Evolutionary conservation across 192 early-diverging fungal genomes (phyloP).

Genomic region (Coemansia sp.): DNA sequence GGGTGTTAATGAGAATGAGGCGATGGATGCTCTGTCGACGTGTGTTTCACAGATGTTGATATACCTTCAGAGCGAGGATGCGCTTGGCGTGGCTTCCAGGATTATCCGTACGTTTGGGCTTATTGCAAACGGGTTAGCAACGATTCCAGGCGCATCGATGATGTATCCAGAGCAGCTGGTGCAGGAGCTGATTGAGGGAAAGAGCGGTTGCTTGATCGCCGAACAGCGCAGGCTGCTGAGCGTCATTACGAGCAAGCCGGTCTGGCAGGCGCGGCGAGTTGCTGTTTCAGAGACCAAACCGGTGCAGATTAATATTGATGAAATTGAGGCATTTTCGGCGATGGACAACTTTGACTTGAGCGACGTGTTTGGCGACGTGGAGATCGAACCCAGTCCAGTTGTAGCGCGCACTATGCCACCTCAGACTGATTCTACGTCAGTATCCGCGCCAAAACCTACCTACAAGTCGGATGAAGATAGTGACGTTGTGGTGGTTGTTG

Average conservation of each 20-base stretch:
- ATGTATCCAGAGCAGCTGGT: conserved; percentile 35
- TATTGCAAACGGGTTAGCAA: conserved; percentile 36
- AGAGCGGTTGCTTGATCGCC: conserved; percentile 7
- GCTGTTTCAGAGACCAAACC: conserved; percentile 25
- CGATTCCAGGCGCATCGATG: conserved; percentile 35
- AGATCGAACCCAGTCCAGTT: background rate
- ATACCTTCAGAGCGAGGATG: conserved; percentile 28
- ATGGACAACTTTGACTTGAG: conserved; percentile 28
- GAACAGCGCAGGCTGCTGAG: conserved; percentile 21
- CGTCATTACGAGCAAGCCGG: conserved; percentile 15
- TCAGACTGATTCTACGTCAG: background rate
- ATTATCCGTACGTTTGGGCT: conserved; percentile 41
- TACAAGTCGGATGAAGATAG: background rate
- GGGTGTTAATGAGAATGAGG: conserved; percentile 34
- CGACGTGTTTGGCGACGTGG: conserved; percentile 20
- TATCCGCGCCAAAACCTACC: background rate
- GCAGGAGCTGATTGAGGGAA: conserved; percentile 19
- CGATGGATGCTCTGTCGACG: conserved; percentile 36
- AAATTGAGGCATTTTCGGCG: conserved; percentile 35
- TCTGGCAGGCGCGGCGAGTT: conserved; percentile 28
- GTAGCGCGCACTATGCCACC: background rate
- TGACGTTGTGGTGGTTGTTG: background rate
- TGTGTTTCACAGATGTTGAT: conserved; percentile 47
- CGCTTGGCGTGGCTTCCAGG: conserved; percentile 16
- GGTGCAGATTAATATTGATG: conserved; percentile 41